phyloP scores from a whole-genome alignment of 441 rosid species.

The Populus tomentosa region DNA sequence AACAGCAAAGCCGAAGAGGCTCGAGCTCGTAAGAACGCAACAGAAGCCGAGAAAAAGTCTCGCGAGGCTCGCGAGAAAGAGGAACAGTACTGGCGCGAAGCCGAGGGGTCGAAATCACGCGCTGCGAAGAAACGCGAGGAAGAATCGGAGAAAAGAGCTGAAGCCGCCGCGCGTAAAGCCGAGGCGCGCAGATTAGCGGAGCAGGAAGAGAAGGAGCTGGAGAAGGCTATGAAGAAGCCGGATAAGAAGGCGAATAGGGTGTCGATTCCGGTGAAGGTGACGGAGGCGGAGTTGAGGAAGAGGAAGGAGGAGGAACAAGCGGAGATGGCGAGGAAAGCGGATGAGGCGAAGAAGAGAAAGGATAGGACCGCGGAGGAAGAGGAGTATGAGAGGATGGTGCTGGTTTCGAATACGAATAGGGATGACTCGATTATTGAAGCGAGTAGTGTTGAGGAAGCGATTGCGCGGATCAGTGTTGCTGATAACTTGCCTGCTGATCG shows the following conservation, averaged over 20 bases:
- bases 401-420: conserved; percentile 74
- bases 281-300: conserved; percentile 65
- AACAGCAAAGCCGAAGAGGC: conserved; percentile 96
- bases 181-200: conserved; percentile 85
- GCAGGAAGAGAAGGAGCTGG: conserved; percentile 74
- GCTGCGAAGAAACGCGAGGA: conserved; percentile 88
- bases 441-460: conserved; percentile 76
- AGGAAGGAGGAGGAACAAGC: conserved; percentile 71
- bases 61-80: conserved; percentile 73
- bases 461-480: conserved; percentile 59
- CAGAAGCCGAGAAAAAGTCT: conserved; percentile 68
- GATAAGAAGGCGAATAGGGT: conserved; percentile 88
- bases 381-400: conserved; percentile 81
- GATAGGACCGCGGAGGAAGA: conserved; percentile 68
- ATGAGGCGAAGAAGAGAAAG: conserved; percentile 61
- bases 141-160: conserved; percentile 84
- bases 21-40: conserved; percentile 63
- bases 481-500: conserved; percentile 69
- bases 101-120: conserved; percentile 73
- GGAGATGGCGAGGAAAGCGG: conserved; percentile 62
- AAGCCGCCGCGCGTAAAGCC: conserved; percentile 51
- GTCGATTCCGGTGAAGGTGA: conserved; percentile 69
- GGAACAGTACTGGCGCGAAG: conserved; percentile 89
- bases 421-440: conserved; percentile 87
- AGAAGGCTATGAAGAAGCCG: conserved; percentile 60